A percentile compares a stretch with the other conserved stretches of the same genome.
phyloP scores from a whole-genome alignment of 176 grass and related monocot genomes.

The Triticum urartu region DNA sequence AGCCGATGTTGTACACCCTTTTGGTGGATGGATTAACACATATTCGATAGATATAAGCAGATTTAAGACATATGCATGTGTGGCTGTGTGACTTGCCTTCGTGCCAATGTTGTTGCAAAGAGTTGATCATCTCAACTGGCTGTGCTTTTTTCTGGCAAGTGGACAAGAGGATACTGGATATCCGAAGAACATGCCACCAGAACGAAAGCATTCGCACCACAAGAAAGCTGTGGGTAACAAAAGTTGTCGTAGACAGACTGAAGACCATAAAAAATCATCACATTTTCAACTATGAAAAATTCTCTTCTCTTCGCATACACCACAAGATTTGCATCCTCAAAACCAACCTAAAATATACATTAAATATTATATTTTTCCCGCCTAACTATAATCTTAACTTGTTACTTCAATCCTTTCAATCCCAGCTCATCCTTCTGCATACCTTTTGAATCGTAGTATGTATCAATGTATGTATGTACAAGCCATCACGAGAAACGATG shows the following conservation, averaged over 20 bases:
- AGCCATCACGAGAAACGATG: neutral
- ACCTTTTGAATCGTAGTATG: neutral
- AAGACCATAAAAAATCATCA: neutral
- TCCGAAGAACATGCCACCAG: neutral
- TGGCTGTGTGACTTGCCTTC: neutral
- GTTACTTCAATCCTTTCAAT: neutral
- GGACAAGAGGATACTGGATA: neutral
- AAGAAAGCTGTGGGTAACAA: slow-evolving; percentile 10
- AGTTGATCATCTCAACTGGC: neutral
- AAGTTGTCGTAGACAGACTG: neutral
- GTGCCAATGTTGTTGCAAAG: neutral
- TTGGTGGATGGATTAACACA: neutral
- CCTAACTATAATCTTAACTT: neutral
- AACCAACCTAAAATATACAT: neutral
- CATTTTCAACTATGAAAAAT: neutral
- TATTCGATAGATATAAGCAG: neutral
- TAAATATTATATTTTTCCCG: neutral
- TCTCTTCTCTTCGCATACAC: neutral
- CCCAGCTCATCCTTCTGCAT: neutral
- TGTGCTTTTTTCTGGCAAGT: neutral
- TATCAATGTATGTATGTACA: slow-evolving; percentile 7
- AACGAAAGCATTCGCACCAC: neutral
- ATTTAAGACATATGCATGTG: neutral
- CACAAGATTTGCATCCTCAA: neutral
- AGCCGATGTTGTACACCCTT: neutral